Base-by-base conservation (phyloP, 306 rosid genomes). In the Begonia peltatifolia region DNA sequence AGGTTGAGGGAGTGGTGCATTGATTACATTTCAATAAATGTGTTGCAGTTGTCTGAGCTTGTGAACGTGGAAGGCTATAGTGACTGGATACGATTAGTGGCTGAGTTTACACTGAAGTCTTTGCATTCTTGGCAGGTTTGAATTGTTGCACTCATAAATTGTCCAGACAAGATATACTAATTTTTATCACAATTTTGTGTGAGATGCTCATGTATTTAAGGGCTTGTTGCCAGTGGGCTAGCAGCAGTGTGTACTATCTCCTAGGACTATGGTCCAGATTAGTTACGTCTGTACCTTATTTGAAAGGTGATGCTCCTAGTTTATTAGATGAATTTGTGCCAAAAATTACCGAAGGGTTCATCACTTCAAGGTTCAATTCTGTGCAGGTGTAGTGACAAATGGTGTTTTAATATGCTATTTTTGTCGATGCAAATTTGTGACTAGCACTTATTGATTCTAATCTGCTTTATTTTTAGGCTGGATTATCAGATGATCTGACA, bases 281-380 rank as follows among this genome's bases (percentile, higher is more conserved):
- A 78, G 99, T 90, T 67, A 61, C 95, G 50, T 90, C 99, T 73
- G 95, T 90, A 65, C 99, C 99, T 58, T 90, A 90, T 78, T 76
- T 90, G 84, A 90, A 90, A 65, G 99, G 94, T 41, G 99, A 90
- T 38, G 94, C 99, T 38, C 99, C 95, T 60, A 86, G 99, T 84
- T 83, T 86, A 65, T 83, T 90, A 62, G 99, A 81, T 69, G 99
- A 90, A 59, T 86, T 86, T 83, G 99, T 90, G 68, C 99, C 99
- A 42, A 90, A 86, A 76, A 90, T 90, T 65, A 83, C 94, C 12
- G 99, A 90, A 74, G 83, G 84, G 73, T 90, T 90, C 64, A 83
- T 90, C 71, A 83, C 95, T 53, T 90, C 99, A 60, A 76, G 99
- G 68, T 83, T 90, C 74, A 81, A 81, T 68, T 86, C 94, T 16